phyloP scores from a whole-genome alignment of 345 rosid genomes.

The Salix caprea region DNA sequence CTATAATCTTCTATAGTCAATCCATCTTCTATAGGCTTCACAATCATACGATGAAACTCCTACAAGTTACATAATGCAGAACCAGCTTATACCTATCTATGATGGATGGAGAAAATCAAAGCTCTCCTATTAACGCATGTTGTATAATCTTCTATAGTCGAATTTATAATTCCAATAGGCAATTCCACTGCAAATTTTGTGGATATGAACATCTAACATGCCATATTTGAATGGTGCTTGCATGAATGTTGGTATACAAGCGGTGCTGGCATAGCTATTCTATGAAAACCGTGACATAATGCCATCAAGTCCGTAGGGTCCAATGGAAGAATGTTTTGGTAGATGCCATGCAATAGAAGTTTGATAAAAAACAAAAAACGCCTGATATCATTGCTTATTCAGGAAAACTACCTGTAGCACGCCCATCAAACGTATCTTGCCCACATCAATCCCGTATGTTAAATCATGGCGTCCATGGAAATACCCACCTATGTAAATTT shows the following conservation, averaged over 20 bases:
- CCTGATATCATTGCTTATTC: neutral
- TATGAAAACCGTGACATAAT: too few relatives aligned
- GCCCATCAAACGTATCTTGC: conserved; percentile 53
- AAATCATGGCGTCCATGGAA: conserved; percentile 50
- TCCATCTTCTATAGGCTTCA: neutral
- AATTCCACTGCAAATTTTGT: neutral
- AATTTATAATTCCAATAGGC: neutral
- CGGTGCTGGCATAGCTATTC: too few relatives aligned
- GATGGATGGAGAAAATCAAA: neutral
- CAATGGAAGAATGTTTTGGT: too few relatives aligned
- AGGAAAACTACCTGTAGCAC: conserved; percentile 45
- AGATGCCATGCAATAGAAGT: neutral
- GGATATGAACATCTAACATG: neutral
- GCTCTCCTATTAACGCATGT: neutral
- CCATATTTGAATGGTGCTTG: too few relatives aligned
- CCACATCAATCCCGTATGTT: conserved; percentile 53
- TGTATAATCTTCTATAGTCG: neutral
- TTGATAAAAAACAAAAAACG: neutral
- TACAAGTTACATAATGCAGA: neutral
- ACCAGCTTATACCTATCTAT: neutral
- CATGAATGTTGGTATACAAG: too few relatives aligned
- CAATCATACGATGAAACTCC: neutral
- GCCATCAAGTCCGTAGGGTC: too few relatives aligned
- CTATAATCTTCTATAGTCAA: neutral
- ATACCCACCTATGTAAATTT: conserved; percentile 40